Evolutionary conservation across 2,329 filamentous ascomycete genomes (phyloP).

Genomic region (Sarocladium kiliense): DNA sequence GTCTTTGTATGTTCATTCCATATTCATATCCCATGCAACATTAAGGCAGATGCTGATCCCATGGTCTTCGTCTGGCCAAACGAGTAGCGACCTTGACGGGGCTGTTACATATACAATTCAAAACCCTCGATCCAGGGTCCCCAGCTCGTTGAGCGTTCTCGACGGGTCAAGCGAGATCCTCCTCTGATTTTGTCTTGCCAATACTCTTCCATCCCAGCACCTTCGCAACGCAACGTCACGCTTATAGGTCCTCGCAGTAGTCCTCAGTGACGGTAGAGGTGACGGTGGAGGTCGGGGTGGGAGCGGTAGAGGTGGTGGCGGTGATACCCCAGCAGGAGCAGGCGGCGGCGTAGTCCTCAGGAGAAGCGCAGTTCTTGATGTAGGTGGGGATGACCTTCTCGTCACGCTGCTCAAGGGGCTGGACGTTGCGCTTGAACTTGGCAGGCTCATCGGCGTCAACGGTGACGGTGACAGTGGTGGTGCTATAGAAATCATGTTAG

Average conservation of each 20-base stretch:
- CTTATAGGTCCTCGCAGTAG: constrained; percentile 33
- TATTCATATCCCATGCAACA: constrained; percentile 13
- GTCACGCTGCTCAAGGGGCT: constrained; percentile 21
- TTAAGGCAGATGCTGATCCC: constrained; percentile 6
- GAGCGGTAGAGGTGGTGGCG: constrained; percentile 29
- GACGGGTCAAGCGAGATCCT: not conserved
- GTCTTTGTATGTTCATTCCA: constrained; percentile 10
- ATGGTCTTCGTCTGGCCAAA: not conserved
- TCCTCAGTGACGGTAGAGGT: constrained; percentile 37
- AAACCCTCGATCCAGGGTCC: not conserved
- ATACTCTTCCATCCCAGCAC: not conserved
- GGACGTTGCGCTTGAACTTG: constrained; percentile 23
- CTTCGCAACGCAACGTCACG: not conserved
- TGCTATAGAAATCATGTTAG: constrained; percentile 15
- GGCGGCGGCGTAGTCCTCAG: constrained; percentile 32
- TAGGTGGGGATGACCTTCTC: constrained; percentile 32
- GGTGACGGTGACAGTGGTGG: constrained; percentile 32
- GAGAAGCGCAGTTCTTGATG: constrained; percentile 28
- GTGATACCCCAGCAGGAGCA: constrained; percentile 42
- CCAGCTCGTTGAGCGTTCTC: not conserved
- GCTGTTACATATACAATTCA: constrained; percentile 9
- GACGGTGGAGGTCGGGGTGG: constrained; percentile 32
- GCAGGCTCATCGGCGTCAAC: constrained; percentile 26
- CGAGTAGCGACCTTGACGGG: not conserved
- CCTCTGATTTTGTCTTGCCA: constrained; percentile 1